Evolutionary conservation across 345 rosid species (phyloP), one percentile per base, ranked within the genome.

Genomic region (Lepidium didymum): DNA sequence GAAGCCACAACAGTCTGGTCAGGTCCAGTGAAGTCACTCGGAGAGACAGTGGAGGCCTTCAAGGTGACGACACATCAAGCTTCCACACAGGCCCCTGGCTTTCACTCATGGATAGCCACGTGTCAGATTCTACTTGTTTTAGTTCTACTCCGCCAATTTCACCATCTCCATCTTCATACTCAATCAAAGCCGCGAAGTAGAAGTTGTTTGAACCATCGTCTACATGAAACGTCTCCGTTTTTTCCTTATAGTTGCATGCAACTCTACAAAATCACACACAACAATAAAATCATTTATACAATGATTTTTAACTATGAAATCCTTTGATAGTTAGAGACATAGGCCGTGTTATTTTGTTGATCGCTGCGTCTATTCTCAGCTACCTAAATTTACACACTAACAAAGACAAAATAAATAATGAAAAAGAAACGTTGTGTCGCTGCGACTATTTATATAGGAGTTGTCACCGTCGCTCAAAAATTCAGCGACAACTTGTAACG

Each of bases 31-130:
- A 60, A 35, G 96, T 83, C 50, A 89, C 37, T 60, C 72, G 64
- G 51, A 92, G 52, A 8, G 92, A 84, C 16, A 92, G 59, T 4
- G 95, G 92, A 1, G 83, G 81, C 1, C 47, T 75, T 43, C 87
- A 57, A 9, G 69, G 27, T 0, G 88, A 82, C 10, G 86, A 83
- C 0, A 75, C 49, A 56, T 81, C 61, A 7, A 85, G 77, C 25
- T 78, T 74, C 98, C 92, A 89, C 46, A 81, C 75, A 0, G 89
- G 87, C 25, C 95, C 92, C 87, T 82, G 82, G 0, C 79, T 79
- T 0, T 62, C 80, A 33, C 70, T 79, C 92, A 86, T 84, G 8
- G 87, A 58, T 7, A 78, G 56, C 94, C 92, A 89, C 0, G 74
- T 46, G 46, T 75, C 78, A 0, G 85, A 19, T 27, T 68, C 76